These are phyloP conservation scores for Saccharomycopsis crataegensis DNA, from an alignment of 1,139 yeast species.

Conservation along the genomic window DNA sequence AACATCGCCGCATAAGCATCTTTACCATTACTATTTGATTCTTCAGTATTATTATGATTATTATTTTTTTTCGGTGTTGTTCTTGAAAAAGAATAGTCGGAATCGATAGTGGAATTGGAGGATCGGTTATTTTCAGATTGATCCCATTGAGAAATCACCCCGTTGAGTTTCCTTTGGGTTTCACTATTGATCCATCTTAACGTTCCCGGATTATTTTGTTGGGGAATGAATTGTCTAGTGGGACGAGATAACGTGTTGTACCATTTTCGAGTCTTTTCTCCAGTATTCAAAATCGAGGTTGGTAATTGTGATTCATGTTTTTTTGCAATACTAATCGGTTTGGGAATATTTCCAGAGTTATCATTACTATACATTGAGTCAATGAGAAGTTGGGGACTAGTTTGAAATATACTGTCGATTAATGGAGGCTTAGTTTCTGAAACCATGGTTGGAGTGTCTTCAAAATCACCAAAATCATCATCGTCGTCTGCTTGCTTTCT, in stretches of 20 bases:
- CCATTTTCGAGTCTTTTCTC: slow-evolving; percentile 10
- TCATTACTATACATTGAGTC: too few relatives aligned
- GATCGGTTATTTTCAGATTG: too few relatives aligned
- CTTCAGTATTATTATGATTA: background rate
- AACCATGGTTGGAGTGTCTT: background rate
- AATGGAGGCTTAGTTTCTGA: background rate
- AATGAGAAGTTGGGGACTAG: too few relatives aligned
- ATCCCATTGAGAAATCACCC: slow-evolving; percentile 5
- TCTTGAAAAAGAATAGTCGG: background rate
- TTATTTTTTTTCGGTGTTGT: too few relatives aligned
- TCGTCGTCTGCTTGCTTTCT: background rate
- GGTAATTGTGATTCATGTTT: background rate
- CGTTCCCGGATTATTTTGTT: background rate
- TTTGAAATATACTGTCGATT: background rate
- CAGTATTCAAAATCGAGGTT: slow-evolving; percentile 11
- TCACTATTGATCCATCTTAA: slow-evolving; percentile 9
- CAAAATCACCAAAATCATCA: slow-evolving; percentile 9
- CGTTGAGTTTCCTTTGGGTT: slow-evolving; percentile 5
- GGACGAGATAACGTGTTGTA: slow-evolving; percentile 16
- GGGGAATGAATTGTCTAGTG: slow-evolving; percentile 11
- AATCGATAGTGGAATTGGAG: too few relatives aligned
- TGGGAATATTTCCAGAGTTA: too few relatives aligned
- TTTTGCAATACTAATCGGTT: too few relatives aligned
- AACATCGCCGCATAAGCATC: slow-evolving; percentile 17
- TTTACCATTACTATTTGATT: background rate